A percentile compares a stretch with the other conserved stretches of the same genome.
phyloP scores from a whole-genome alignment of 768 basidiomycete species.

The Panellus pusillus region DNA sequence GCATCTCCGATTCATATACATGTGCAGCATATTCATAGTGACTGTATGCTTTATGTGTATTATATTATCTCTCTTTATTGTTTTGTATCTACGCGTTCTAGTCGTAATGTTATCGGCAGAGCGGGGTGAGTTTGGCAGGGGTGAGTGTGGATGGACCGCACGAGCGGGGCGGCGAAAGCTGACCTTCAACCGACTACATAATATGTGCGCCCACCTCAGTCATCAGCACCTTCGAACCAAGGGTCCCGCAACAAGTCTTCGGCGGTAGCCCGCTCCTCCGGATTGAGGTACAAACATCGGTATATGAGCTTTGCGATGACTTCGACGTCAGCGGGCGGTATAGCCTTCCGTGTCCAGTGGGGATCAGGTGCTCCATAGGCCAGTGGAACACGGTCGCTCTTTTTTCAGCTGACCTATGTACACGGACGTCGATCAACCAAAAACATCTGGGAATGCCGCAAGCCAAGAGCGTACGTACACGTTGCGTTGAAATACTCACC shows the following conservation, averaged over 20 bases:
- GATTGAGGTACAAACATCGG: slow-evolving; percentile 17
- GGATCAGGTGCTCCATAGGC: slow-evolving; percentile 2
- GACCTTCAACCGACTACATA: too few relatives aligned
- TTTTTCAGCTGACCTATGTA: slow-evolving; percentile 10
- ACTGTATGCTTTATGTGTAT: too few relatives aligned
- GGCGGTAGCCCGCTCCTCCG: slow-evolving; percentile 15
- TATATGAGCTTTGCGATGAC: slow-evolving; percentile 4
- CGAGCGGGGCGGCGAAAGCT: too few relatives aligned
- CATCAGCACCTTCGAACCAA: slow-evolving; percentile 12
- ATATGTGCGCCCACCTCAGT: background rate
- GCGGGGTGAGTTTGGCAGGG: too few relatives aligned
- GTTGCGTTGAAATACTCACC: background rate
- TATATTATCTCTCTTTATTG: too few relatives aligned
- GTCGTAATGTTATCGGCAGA: too few relatives aligned
- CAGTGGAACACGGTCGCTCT: background rate
- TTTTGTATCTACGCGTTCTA: too few relatives aligned
- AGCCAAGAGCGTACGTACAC: slow-evolving; percentile 1
- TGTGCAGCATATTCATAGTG: too few relatives aligned
- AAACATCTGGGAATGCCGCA: background rate
- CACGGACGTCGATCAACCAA: background rate
- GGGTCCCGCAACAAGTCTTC: slow-evolving; percentile 18
- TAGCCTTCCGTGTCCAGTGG: background rate
- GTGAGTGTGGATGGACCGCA: too few relatives aligned
- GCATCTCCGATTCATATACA: too few relatives aligned
- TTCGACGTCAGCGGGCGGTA: background rate